Evolutionary conservation across 345 rosid species (phyloP), one percentile per base, ranked within the genome.

Genomic region (Noccaea bulbosa): DNA sequence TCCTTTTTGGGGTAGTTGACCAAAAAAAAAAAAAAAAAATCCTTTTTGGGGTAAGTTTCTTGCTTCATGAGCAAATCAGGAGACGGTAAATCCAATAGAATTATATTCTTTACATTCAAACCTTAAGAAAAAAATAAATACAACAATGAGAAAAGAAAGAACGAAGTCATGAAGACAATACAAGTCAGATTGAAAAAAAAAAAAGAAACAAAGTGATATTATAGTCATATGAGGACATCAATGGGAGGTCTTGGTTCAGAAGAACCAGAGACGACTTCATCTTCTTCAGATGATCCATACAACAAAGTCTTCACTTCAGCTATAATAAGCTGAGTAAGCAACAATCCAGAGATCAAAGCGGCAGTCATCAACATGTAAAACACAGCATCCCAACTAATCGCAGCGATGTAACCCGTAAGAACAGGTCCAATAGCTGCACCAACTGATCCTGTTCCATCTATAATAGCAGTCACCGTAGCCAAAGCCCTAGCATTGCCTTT

Each of bases 351-450:
- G 4, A 88, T 62, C 22, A 93, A 61, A 56, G 97, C 91, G 8
- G 98, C 85, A 5, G 46, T 89, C 98, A 93, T 93, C 60, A 93
- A 81, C 97, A 93, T 90, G 11, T 89, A 75, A 75, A 90, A 93
- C 73, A 93, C 98, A 5, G 86, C 88, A 37, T 73, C 83, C 98
- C 97, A 93, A 81, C 98, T 90, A 77, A 52, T 77, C 2, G 88
- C 80, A 2, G 96, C 82, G 10, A 93, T 87, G 60, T 90, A 93
- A 30, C 98, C 98, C 0, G 98, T 90, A 15, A 93, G 50, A 39
- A 93, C 40, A 7, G 98, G 98, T 65, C 98, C 97, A 20, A 93
- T 74, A 3, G 98, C 97, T 40, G 98, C 98, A 64, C 98, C 98
- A 12, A 93, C 83, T 17, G 98, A 93, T 59, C 98, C 98, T 14